These are phyloP conservation scores for Dioscorea dumetorum DNA, from an alignment of 106 monocot genomes.

Conservation along the genomic window DNA sequence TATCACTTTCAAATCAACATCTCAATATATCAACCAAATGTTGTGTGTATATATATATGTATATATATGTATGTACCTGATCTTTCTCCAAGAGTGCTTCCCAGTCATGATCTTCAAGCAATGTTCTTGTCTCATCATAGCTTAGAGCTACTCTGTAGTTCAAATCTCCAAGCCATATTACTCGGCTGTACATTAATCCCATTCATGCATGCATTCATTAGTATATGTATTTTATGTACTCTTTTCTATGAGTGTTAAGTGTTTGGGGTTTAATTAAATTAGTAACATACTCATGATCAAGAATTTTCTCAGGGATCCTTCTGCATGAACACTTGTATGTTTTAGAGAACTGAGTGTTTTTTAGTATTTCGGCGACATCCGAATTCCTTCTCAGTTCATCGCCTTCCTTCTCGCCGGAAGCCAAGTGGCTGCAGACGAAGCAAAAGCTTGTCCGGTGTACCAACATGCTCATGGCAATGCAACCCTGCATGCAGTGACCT, in stretches of 20 bases:
- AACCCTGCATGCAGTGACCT: slow-evolving; percentile 43
- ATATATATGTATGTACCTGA: slow-evolving; percentile 37
- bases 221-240: not conserved
- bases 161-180: slow-evolving; percentile 89
- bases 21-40: not conserved
- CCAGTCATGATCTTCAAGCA: slow-evolving; percentile 81
- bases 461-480: slow-evolving; percentile 94
- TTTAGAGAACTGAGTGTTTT: slow-evolving; percentile 69
- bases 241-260: not conserved
- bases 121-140: slow-evolving; percentile 48
- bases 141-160: slow-evolving; percentile 73
- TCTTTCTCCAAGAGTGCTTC: slow-evolving; percentile 72
- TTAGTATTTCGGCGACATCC: slow-evolving; percentile 85
- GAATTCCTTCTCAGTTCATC: slow-evolving; percentile 88
- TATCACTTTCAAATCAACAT: not conserved
- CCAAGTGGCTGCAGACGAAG: slow-evolving; percentile 92
- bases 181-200: slow-evolving; percentile 41
- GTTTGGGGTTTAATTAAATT: not conserved
- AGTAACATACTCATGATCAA: slow-evolving; percentile 77
- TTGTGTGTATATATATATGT: too few species aligned
- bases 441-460: slow-evolving; percentile 69
- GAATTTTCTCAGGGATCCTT: slow-evolving; percentile 66
- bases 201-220: not conserved
- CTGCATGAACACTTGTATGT: slow-evolving; percentile 61
- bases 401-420: slow-evolving; percentile 95